Conservation (phyloP, 1,284 basidiomycete species). For the Pseudozyma tsukubaensis region DNA sequence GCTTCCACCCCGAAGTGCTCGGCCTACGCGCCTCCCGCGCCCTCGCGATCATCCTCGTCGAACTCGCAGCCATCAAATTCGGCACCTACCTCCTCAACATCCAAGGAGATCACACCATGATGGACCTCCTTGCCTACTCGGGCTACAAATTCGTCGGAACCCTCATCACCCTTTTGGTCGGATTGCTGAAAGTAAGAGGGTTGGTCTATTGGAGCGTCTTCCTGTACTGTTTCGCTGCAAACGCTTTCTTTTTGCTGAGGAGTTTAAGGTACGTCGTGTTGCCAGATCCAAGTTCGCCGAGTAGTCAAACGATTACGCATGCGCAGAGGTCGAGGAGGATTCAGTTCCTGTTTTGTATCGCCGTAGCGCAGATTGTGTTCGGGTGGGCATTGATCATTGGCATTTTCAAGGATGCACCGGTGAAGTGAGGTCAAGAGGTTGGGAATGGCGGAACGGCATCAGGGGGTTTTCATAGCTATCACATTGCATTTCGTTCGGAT, state of each 20-base stretch:
- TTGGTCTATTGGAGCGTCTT: slow-evolving; percentile 80
- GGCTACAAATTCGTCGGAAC: slow-evolving; percentile 92
- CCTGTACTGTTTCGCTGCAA: slow-evolving; percentile 85
- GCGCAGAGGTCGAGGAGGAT: slow-evolving; percentile 84
- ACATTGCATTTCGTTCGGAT: no score
- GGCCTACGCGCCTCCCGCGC: slow-evolving; percentile 87
- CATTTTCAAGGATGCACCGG: slow-evolving; percentile 52
- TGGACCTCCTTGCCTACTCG: slow-evolving; percentile 77
- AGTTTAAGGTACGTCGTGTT: slow-evolving; percentile 85
- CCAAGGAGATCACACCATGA: slow-evolving; percentile 75
- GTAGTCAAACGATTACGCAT: slow-evolving; percentile 78
- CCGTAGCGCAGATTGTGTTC: slow-evolving; percentile 77
- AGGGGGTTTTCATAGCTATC: no score
- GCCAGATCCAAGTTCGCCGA: slow-evolving; percentile 73
- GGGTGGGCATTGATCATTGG: slow-evolving; percentile 64
- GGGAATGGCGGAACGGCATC: no score
- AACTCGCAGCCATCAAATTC: slow-evolving; percentile 87
- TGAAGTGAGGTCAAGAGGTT: no score
- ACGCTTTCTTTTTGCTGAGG: slow-evolving; percentile 89
- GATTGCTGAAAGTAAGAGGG: slow-evolving; percentile 69
- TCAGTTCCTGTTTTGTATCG: slow-evolving; percentile 81
- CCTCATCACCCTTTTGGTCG: slow-evolving; percentile 59
- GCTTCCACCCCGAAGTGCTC: slow-evolving; percentile 90
- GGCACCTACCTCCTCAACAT: slow-evolving; percentile 92
- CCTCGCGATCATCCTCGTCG: slow-evolving; percentile 70